A percentile compares a stretch with the other conserved stretches of the same genome.
phyloP scores from a whole-genome alignment of 1,139 yeast species.

The Magnusiomyces ingens region DNA sequence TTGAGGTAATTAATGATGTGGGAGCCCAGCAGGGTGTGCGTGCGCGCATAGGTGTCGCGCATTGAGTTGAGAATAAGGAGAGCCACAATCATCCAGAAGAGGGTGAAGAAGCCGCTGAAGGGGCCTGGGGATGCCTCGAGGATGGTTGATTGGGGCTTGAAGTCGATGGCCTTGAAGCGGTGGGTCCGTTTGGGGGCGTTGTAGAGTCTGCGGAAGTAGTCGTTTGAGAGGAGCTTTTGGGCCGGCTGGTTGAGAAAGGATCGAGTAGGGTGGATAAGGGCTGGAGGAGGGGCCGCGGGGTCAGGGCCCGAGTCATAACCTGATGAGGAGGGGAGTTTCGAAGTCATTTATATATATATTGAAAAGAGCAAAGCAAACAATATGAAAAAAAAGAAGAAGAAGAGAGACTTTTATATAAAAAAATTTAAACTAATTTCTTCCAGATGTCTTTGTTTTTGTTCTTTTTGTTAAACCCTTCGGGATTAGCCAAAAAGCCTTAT shows the following conservation, averaged over 20 bases:
- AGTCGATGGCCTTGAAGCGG: slow-evolving; percentile 6
- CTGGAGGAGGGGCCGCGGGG: neutral
- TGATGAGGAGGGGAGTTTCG: neutral
- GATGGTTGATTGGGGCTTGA: slow-evolving; percentile 19
- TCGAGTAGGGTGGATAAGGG: neutral
- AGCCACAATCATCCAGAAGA: slow-evolving; percentile 32
- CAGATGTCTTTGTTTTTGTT: no score
- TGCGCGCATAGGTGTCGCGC: slow-evolving; percentile 27
- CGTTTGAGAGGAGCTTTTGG: neutral
- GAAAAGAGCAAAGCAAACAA: neutral
- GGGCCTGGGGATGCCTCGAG: slow-evolving; percentile 17
- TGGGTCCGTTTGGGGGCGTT: neutral
- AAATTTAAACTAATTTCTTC: no score
- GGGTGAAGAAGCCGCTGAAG: slow-evolving; percentile 8
- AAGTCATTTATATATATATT: neutral
- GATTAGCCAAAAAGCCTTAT: no score
- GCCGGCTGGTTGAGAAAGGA: neutral
- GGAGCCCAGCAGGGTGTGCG: slow-evolving; percentile 37
- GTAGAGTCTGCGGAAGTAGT: neutral
- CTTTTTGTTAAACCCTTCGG: no score
- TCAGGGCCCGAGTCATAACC: neutral
- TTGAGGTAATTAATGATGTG: slow-evolving; percentile 47
- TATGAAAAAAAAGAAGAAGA: neutral
- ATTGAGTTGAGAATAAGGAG: slow-evolving; percentile 27
- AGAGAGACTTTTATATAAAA: no score